Evolutionary conservation across 2,329 filamentous ascomycete genomes (phyloP).

Genomic region (Sphaceloma murrayae): DNA sequence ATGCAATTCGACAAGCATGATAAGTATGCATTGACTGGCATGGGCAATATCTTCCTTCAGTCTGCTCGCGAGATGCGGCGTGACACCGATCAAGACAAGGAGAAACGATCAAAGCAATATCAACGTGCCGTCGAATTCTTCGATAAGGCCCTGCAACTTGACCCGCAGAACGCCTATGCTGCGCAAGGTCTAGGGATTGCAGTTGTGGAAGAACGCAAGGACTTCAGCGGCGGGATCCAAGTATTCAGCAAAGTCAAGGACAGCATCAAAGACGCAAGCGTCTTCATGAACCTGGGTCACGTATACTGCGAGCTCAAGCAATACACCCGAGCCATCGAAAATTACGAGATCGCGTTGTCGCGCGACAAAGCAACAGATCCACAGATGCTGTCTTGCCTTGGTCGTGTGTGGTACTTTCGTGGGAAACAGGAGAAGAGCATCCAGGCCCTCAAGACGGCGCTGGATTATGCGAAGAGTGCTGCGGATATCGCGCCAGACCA

Average conservation of each 20-base stretch:
- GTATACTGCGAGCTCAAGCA: slow-evolving; percentile 85
- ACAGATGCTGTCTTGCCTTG: slow-evolving; percentile 73
- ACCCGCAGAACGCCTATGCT: slow-evolving; percentile 89
- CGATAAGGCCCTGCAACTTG: slow-evolving; percentile 91
- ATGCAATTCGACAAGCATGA: slow-evolving; percentile 96
- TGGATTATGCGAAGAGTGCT: slow-evolving; percentile 59
- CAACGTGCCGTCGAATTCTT: slow-evolving; percentile 95
- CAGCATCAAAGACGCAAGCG: slow-evolving; percentile 75
- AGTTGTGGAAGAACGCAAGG: slow-evolving; percentile 87
- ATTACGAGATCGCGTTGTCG: slow-evolving; percentile 76
- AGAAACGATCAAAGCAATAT: slow-evolving; percentile 80
- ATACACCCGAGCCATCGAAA: slow-evolving; percentile 84
- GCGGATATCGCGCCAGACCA: slow-evolving; percentile 71
- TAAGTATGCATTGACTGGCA: slow-evolving; percentile 87
- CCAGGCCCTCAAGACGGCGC: slow-evolving; percentile 52
- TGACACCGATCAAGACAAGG: slow-evolving; percentile 79
- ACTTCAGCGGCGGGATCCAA: slow-evolving; percentile 68
- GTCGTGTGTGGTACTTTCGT: slow-evolving; percentile 76
- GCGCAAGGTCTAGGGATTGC: slow-evolving; percentile 94
- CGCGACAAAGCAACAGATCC: slow-evolving; percentile 72
- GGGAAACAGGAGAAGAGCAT: slow-evolving; percentile 60
- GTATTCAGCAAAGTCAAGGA: slow-evolving; percentile 88
- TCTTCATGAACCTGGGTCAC: slow-evolving; percentile 89
- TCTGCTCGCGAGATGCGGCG: slow-evolving; percentile 90
- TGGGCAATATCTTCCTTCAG: slow-evolving; percentile 89